Percentiles rank a stretch among this genome's conserved stretches.
phyloP scores from a whole-genome alignment of 1,284 basidiomycete genomes.

The Meira nashicola region DNA sequence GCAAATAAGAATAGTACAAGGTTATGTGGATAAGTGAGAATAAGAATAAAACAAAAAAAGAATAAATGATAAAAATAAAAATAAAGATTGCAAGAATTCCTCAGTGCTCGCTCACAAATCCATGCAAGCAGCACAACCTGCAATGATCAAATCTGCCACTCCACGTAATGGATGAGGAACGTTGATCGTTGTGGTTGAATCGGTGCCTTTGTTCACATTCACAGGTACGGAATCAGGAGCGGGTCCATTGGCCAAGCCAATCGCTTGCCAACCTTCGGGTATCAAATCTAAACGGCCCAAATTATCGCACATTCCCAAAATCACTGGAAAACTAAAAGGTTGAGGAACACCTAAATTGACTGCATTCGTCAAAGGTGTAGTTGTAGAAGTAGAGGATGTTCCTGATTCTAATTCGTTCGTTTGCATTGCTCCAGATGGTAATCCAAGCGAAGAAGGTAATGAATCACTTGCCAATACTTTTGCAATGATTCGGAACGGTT shows the following conservation, averaged over 20 bases:
- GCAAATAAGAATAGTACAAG: background rate
- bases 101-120: constrained; percentile 12
- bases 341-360: constrained; percentile 10
- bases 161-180: constrained; percentile 9
- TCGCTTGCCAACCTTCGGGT: constrained; percentile 22
- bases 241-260: constrained; percentile 15
- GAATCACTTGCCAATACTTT: constrained; percentile 12
- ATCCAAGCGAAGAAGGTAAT: background rate
- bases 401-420: background rate
- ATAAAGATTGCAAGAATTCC: background rate
- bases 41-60: background rate
- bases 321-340: constrained; percentile 18
- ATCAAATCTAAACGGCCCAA: constrained; percentile 16
- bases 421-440: background rate
- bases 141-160: constrained; percentile 21
- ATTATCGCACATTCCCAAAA: constrained; percentile 18
- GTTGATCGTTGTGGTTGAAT: background rate
- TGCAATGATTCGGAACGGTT: constrained; percentile 21
- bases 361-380: background rate
- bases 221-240: background rate
- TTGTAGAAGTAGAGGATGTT: background rate
- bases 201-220: background rate
- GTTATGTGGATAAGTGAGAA: no score
- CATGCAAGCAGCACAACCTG: constrained; percentile 23
- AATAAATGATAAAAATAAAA: background rate